Base-by-base conservation (phyloP, 306 rosid species). In the Trifolium dubium region DNA sequence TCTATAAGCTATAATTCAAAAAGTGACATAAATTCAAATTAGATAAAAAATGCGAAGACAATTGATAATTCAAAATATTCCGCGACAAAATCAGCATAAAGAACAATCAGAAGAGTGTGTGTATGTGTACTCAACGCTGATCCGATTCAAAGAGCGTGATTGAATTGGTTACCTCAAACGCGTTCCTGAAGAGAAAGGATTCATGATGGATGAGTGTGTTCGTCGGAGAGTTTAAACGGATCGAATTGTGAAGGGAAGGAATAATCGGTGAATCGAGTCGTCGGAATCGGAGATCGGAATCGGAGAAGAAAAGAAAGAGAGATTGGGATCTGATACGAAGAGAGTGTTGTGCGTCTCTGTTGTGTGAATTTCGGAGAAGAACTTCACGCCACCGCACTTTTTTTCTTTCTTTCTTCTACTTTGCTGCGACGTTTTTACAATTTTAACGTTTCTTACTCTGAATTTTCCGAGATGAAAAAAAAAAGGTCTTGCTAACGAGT, bases 181-280 rank as follows among this genome's bases (percentile, higher is more conserved):
- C 76, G 99, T 94, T n/a, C 95, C 96, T 43, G 99, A 94, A 5
- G 95, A 92, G 86, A 94, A 94, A 32, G 99, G 96, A 76, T 94
- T 94, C 99, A 94, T 94, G 86, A 75, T 83, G 79, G 88, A 75
- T 40, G 83, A 28, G 80, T 41, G 61, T 39, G 64, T 50, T 15
- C 40, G 61, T 18, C 8, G 28, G 3, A 83, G 75, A 87, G 89
- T 77, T 85, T 74, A 80, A 76, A 44, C 90, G 74, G 92, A 88
- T 89, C 92, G 84, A 79, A 83, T 76, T 37, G 73, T 58, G 47
- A 65, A 28, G 55, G 65, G 62, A 64, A 67, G n/a, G 47, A 58
- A 77, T 77, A 58, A 77, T 77, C 79, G 82, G 75, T 72, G 75
- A 85, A 82, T 19, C 79, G 64, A 34, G 73, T 65, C 62, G n/a